phyloP scores from a whole-genome alignment of 2,329 filamentous ascomycete species.

The Parastagonospora avenae region DNA sequence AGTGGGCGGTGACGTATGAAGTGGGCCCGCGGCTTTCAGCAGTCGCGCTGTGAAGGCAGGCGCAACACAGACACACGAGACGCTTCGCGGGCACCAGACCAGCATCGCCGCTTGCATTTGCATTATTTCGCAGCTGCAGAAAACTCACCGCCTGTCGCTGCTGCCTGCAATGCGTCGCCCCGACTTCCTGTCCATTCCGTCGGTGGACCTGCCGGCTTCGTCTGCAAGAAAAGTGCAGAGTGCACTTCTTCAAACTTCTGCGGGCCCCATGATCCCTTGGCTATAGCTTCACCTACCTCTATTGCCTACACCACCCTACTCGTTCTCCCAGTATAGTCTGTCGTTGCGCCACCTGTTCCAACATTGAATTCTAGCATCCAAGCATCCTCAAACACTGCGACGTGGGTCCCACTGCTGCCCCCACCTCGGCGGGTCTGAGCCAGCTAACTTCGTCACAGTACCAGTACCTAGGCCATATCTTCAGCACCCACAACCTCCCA shows the following conservation, averaged over 20 bases:
- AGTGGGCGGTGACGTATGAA: background rate
- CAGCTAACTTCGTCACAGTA: slow-evolving; percentile 9
- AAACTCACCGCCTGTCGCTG: background rate
- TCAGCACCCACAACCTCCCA: slow-evolving; percentile 11
- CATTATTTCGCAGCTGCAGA: no score
- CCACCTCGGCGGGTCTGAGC: slow-evolving; percentile 7
- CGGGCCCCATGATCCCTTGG: slow-evolving; percentile 2
- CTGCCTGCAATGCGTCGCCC: background rate
- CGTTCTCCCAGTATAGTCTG: slow-evolving; percentile 8
- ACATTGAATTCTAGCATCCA: slow-evolving; percentile 5
- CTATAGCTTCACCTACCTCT: slow-evolving; percentile 1
- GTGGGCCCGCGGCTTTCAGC: background rate
- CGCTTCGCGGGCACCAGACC: background rate
- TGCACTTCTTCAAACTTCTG: background rate
- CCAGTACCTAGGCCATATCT: slow-evolving; percentile 16
- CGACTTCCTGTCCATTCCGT: background rate
- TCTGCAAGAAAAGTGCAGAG: background rate
- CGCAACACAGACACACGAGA: background rate
- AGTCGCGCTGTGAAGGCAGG: background rate
- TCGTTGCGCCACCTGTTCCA: slow-evolving; percentile 17
- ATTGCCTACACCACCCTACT: slow-evolving; percentile 10
- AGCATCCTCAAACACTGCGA: slow-evolving; percentile 21
- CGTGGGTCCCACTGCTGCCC: slow-evolving; percentile 16
- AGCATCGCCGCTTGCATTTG: background rate
- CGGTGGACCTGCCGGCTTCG: background rate